phyloP scores from a whole-genome alignment of 164 flowering plant genomes.

The Cinnamomum micranthum region DNA sequence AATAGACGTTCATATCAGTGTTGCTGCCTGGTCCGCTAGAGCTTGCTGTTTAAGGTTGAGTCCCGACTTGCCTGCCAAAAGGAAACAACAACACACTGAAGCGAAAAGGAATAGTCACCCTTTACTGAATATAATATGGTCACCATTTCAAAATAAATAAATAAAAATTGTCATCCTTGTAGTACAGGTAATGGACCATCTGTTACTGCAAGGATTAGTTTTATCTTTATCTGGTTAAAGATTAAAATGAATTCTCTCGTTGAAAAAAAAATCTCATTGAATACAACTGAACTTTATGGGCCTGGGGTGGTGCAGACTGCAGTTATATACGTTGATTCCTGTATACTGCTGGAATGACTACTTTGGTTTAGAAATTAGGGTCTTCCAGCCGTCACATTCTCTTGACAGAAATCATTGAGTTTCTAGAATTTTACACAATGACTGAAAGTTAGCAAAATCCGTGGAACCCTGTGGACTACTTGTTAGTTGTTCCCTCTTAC shows the following conservation, averaged over 20 bases:
- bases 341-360: no score
- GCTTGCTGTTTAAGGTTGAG: neutral
- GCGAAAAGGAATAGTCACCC: neutral
- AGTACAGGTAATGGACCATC: neutral
- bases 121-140: no score
- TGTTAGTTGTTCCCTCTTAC: no score
- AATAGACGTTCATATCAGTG: neutral
- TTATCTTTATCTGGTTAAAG: neutral
- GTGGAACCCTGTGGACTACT: no score
- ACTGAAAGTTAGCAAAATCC: no score
- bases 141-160: no score
- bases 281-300: neutral
- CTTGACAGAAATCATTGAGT: no score
- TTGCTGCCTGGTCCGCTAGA: neutral
- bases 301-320: neutral
- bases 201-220: neutral
- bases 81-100: neutral
- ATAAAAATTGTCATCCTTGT: no score
- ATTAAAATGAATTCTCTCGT: neutral
- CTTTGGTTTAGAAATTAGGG: no score
- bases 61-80: neutral
- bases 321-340: no score
- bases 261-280: neutral
- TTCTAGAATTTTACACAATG: no score
- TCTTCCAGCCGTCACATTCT: no score